Conservation (phyloP, 2,329 filamentous ascomycete species). For the Lanzia echinophila region DNA sequence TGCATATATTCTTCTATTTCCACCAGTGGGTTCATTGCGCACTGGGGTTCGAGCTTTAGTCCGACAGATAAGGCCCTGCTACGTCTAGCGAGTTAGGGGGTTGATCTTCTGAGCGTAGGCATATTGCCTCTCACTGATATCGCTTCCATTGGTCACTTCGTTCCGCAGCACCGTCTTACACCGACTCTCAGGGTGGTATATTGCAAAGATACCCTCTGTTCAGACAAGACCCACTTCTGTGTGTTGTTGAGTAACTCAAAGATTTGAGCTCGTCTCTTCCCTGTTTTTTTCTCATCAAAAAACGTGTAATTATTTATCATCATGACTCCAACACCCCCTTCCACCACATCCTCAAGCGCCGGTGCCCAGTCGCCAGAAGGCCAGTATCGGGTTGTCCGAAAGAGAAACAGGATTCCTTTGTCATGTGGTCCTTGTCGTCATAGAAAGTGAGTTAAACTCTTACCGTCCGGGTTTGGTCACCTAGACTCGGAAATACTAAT, state of each 20-base stretch:
- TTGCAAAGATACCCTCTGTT: slow-evolving; percentile 12
- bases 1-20: slow-evolving; percentile 23
- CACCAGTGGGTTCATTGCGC: slow-evolving; percentile 16
- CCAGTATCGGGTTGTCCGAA: slow-evolving; percentile 81
- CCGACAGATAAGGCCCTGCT: slow-evolving; percentile 15
- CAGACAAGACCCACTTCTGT: slow-evolving; percentile 15
- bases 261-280: slow-evolving; percentile 10
- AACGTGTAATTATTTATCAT: slow-evolving; percentile 18
- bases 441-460: slow-evolving; percentile 61
- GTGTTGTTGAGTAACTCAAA: slow-evolving; percentile 13
- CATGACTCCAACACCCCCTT: slow-evolving; percentile 74
- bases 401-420: slow-evolving; percentile 84
- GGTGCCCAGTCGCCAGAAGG: slow-evolving; percentile 75
- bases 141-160: slow-evolving; percentile 16
- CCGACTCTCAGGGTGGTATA: slow-evolving; percentile 7
- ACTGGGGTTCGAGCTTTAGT: slow-evolving; percentile 7
- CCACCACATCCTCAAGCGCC: slow-evolving; percentile 67
- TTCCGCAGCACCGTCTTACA: slow-evolving; percentile 10
- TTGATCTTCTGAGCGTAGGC: slow-evolving; percentile 7
- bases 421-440: slow-evolving; percentile 89
- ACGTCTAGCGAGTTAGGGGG: slow-evolving; percentile 15
- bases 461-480: slow-evolving; percentile 13
- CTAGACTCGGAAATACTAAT: slow-evolving; percentile 29
- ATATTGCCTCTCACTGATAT: slow-evolving; percentile 7
- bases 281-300: slow-evolving; percentile 11